These are phyloP conservation scores for Hanseniaspora guilliermondii DNA, from an alignment of 805 yeast species.

Conservation along the genomic window DNA sequence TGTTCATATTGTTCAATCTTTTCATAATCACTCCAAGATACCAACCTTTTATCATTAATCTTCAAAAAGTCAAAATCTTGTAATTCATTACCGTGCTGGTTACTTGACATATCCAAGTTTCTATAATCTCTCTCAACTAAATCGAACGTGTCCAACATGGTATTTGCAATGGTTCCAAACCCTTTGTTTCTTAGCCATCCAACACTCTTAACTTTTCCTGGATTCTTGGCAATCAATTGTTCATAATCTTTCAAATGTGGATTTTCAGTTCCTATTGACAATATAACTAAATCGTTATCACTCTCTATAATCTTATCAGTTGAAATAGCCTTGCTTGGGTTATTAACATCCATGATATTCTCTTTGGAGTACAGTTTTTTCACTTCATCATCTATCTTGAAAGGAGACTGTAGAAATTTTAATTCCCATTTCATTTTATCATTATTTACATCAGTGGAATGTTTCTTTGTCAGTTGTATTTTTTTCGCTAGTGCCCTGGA, in stretches of 20 bases:
- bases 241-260: conserved; percentile 31
- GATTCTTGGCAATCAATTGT: conserved; percentile 15
- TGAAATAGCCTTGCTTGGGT: conserved; percentile 17
- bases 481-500: conserved; percentile 8
- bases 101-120: conserved; percentile 30
- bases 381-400: conserved; percentile 33
- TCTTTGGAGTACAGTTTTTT: conserved; percentile 18
- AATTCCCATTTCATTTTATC: conserved; percentile 42
- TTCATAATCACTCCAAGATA: conserved; percentile 26
- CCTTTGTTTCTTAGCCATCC: conserved; percentile 91
- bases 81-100: not conserved
- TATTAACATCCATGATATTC: conserved; percentile 15
- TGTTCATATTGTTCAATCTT: conserved; percentile 21
- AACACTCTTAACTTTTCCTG: conserved; percentile 38
- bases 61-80: conserved; percentile 10
- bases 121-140: conserved; percentile 54
- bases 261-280: conserved; percentile 55
- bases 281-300: conserved; percentile 54
- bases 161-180: conserved; percentile 78
- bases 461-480: not conserved
- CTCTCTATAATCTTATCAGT: conserved; percentile 18
- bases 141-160: conserved; percentile 72
- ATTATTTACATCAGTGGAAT: not conserved
- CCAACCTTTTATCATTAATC: conserved; percentile 16
- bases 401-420: conserved; percentile 58